Evolutionary conservation across 805 yeast species (phyloP), one percentile per base, ranked within the genome.

Genomic region (Starmerella etchellsii): DNA sequence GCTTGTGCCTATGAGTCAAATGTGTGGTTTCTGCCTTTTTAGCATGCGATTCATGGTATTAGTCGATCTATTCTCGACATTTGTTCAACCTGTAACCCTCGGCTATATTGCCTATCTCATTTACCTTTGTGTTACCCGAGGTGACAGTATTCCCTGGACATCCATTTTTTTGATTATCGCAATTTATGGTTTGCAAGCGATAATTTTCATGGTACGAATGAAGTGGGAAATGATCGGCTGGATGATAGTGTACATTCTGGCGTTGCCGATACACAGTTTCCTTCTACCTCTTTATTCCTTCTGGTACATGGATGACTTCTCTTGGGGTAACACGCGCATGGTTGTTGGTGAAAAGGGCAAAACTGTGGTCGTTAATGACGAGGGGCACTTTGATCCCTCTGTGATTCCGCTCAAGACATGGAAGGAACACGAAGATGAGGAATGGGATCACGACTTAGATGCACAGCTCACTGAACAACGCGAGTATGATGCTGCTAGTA

Each of bases 261-360:
- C 78, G 4, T 65, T 74, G 48, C 79, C 79, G 13, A 58, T 74
- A 34, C 74, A 74, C 70, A 69, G 74, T 48, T 63, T 74, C 44
- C 72, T 70, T 9, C 63, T 74, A 37, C 80, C 80, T 5, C 50
- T 66, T 22, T 74, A 74, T 53, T 65, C 79, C 0, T 74, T 64
- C 60, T 74, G 80, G 80, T 67, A 71, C 53, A 74, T 74, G 66
- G 80, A 74, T 52, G 79, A 74, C 58, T 74, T 74, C 61, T 68
- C 75, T 47, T 74, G 80, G 80, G 80, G 80, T 49, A 75, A 69
- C 51, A 74, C 80, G 15, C 68, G 80, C 54, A 62, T 69, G 32
- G 73, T 74, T 22, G 63, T 63, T 10, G 78, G 76, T 19, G 78
- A 63, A 36, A 62, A 63, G 46, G 68, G 71, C 26, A 68, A 70